A percentile compares a stretch with the other conserved stretches of the same genome.
Evolutionary conservation across 495 filamentous ascomycete genomes (phyloP).

Genomic region (Thozetella sp.): DNA sequence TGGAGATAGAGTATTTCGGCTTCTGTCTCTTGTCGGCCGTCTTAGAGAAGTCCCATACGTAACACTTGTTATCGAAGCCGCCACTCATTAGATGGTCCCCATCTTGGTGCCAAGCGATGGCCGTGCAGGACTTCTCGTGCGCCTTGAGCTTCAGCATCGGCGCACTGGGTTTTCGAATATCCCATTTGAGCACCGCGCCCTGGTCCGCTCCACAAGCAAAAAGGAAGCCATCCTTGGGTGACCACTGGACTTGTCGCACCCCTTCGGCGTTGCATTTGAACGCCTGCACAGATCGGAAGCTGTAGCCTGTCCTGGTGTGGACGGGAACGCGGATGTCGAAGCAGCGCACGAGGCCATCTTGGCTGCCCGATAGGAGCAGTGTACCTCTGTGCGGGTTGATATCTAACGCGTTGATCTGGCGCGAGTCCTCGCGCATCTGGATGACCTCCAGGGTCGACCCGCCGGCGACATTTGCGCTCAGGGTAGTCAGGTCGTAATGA

Average conservation of each 20-base stretch:
- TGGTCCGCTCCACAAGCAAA: slow-evolving; percentile 93
- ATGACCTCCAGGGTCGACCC: slow-evolving; percentile 69
- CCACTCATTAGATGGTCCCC: slow-evolving; percentile 87
- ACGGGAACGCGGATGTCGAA: slow-evolving; percentile 49
- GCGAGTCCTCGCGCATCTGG: slow-evolving; percentile 74
- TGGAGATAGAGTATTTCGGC: slow-evolving; percentile 61
- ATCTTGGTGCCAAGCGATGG: slow-evolving; percentile 95
- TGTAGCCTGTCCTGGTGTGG: slow-evolving; percentile 35
- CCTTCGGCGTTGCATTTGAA: slow-evolving; percentile 67
- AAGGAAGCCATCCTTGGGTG: slow-evolving; percentile 76
- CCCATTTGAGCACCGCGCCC: slow-evolving; percentile 67
- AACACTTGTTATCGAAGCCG: slow-evolving; percentile 78
- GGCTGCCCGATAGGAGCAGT: slow-evolving; percentile 84
- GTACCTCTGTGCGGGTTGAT: slow-evolving; percentile 83
- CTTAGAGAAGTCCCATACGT: slow-evolving; percentile 91
- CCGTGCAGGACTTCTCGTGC: slow-evolving; percentile 73
- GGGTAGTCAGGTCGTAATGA: slow-evolving; percentile 78
- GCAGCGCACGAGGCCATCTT: slow-evolving; percentile 83
- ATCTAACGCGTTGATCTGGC: slow-evolving; percentile 89
- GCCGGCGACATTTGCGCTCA: slow-evolving; percentile 18
- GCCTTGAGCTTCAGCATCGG: slow-evolving; percentile 75
- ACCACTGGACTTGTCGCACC: slow-evolving; percentile 88
- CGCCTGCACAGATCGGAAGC: slow-evolving; percentile 40
- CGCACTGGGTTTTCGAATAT: slow-evolving; percentile 43
- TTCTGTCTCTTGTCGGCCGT: slow-evolving; percentile 80